Percentiles rank a stretch among this genome's conserved stretches.
phyloP scores from a whole-genome alignment of 768 basidiomycete genomes.

The Mycena rebaudengoi region DNA sequence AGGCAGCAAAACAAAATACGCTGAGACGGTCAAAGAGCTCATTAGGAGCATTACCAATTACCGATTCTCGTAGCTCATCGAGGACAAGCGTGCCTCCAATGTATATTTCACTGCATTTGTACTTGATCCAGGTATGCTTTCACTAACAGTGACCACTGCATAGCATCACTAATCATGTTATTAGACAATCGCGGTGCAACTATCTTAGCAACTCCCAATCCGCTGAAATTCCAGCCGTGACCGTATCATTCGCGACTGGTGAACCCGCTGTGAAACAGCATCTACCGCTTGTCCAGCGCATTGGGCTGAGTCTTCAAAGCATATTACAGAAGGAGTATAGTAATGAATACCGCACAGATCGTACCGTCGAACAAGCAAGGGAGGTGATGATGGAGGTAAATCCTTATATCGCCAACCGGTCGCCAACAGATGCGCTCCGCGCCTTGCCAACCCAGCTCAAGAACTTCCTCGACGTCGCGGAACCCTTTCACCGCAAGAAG shows the following conservation, averaged over 20 bases:
- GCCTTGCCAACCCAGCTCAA: neutral
- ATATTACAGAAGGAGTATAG: slow-evolving; percentile 1
- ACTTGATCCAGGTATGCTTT: slow-evolving; percentile 1
- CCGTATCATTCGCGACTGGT: neutral
- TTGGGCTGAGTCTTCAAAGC: neutral
- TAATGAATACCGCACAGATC: neutral
- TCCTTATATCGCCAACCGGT: neutral
- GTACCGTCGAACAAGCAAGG: neutral
- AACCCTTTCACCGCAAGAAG: neutral
- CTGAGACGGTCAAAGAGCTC: neutral
- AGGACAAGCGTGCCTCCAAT: neutral
- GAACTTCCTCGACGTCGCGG: neutral
- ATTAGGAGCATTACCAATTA: neutral
- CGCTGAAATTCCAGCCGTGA: neutral
- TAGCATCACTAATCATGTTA: neutral
- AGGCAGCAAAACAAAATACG: neutral
- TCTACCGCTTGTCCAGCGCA: neutral
- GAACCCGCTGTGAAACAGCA: neutral
- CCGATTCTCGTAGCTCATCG: neutral
- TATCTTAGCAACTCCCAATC: slow-evolving; percentile 1
- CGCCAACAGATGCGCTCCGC: neutral
- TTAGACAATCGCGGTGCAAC: slow-evolving; percentile 1
- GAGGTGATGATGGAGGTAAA: neutral
- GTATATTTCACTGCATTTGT: slow-evolving; percentile 8
- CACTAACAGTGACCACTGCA: no score